These are phyloP conservation scores for Cryphonectria naterciae DNA, from an alignment of 2,329 filamentous ascomycete genomes.

Conservation along the genomic window DNA sequence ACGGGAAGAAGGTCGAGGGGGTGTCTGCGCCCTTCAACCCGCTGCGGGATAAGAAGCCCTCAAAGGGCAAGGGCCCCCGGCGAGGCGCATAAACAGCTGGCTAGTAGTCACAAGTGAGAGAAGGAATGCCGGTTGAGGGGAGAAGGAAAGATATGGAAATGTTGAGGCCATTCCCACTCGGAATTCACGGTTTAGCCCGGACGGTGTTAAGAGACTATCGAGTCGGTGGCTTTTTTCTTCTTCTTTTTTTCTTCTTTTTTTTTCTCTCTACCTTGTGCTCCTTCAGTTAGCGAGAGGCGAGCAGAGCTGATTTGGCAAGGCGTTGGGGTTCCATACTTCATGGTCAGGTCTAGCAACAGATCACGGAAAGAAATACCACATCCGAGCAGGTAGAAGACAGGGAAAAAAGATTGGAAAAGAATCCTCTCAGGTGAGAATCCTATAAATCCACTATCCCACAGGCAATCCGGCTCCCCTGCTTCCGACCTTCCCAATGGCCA, in stretches of 20 bases:
- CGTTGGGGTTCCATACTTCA: not conserved
- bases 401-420: not conserved
- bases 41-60: conserved; percentile 50
- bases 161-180: not conserved
- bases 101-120: too few relatives aligned
- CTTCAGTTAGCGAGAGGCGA: not conserved
- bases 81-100: conserved; percentile 4
- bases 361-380: not conserved
- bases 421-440: not conserved
- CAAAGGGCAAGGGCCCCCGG: conserved; percentile 34
- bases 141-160: not conserved
- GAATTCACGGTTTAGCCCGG: not conserved
- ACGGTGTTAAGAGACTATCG: not conserved
- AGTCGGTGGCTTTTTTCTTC: not conserved
- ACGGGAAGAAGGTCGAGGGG: conserved; percentile 52
- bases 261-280: not conserved
- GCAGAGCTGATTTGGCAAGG: not conserved
- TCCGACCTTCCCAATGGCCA: conserved; percentile 20
- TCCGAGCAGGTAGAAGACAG: not conserved
- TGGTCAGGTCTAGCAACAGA: not conserved
- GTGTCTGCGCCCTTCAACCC: conserved; percentile 63
- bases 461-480: not conserved
- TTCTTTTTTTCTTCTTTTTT: too few relatives aligned
- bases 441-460: not conserved
- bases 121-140: not conserved